phyloP scores from a whole-genome alignment of 2,329 filamentous ascomycete species.

The Fusarium haematococcum region DNA sequence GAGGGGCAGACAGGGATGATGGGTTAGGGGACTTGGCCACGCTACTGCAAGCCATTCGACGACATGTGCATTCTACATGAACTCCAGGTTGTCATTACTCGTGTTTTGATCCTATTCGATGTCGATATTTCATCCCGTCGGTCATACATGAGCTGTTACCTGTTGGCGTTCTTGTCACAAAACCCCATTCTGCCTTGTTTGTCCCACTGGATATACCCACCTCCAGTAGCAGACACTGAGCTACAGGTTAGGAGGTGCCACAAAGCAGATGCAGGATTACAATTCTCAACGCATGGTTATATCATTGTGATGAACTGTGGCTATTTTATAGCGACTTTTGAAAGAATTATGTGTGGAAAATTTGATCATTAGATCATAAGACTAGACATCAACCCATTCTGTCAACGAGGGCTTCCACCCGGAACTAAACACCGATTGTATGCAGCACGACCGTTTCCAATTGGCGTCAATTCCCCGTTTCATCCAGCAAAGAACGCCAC shows the following conservation, averaged over 20 bases:
- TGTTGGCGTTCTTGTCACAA: not conserved
- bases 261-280: not conserved
- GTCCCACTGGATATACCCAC: not conserved
- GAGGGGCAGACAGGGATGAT: not conserved
- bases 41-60: constrained; percentile 7
- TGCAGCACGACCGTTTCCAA: no score
- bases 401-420: not conserved
- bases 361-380: not conserved
- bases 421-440: no score
- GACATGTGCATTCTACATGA: not conserved
- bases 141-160: not conserved
- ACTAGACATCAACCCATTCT: not conserved
- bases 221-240: not conserved
- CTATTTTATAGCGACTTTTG: not conserved
- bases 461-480: not conserved
- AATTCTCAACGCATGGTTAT: not conserved
- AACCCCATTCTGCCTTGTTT: not conserved
- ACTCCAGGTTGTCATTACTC: not conserved
- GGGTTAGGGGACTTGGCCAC: constrained; percentile 20
- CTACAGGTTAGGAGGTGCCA: not conserved
- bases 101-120: not conserved
- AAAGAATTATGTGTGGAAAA: not conserved
- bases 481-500: not conserved
- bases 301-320: not conserved
- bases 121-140: not conserved